phyloP scores from a whole-genome alignment of 345 rosid genomes.

The Pseudoturritis turrita region DNA sequence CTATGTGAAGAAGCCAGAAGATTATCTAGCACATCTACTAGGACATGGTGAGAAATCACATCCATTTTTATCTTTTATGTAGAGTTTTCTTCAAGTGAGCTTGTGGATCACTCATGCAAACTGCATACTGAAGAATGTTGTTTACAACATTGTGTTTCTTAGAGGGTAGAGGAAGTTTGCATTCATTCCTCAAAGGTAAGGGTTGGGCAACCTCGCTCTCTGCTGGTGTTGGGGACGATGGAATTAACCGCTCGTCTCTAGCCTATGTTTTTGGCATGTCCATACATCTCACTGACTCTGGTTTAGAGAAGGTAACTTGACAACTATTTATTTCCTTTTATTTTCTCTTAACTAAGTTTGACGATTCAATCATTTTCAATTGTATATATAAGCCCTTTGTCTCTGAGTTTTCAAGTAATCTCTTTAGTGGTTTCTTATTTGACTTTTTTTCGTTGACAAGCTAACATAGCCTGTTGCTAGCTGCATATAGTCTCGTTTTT shows the following conservation, averaged over 20 bases:
- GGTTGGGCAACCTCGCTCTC: conserved; percentile 88
- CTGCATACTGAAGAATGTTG: conserved; percentile 3
- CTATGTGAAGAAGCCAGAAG: conserved; percentile 91
- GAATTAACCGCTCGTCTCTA: conserved; percentile 78
- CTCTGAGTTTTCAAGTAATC: background rate
- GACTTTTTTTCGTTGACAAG: conserved; percentile 1
- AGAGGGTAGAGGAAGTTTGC: conserved; percentile 99
- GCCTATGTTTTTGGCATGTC: conserved; percentile 88
- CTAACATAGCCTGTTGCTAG: background rate
- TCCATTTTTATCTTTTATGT: background rate
- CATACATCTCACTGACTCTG: conserved; percentile 82
- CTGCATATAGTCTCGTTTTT: background rate
- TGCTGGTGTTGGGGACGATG: conserved; percentile 95
- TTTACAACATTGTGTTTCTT: conserved; percentile 29
- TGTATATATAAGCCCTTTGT: background rate
- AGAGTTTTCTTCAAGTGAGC: background rate
- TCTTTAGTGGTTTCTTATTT: background rate
- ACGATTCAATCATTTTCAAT: background rate
- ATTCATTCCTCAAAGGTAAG: conserved; percentile 67
- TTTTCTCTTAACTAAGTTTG: background rate
- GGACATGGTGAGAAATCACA: conserved; percentile 70
- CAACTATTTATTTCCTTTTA: background rate
- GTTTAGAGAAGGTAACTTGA: conserved; percentile 70
- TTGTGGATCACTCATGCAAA: background rate
- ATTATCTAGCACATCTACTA: conserved; percentile 86